Percentiles rank a stretch among this genome's conserved stretches.
Conservation (phyloP, 2,329 filamentous ascomycete species). For the Hypomyces rosellus region DNA sequence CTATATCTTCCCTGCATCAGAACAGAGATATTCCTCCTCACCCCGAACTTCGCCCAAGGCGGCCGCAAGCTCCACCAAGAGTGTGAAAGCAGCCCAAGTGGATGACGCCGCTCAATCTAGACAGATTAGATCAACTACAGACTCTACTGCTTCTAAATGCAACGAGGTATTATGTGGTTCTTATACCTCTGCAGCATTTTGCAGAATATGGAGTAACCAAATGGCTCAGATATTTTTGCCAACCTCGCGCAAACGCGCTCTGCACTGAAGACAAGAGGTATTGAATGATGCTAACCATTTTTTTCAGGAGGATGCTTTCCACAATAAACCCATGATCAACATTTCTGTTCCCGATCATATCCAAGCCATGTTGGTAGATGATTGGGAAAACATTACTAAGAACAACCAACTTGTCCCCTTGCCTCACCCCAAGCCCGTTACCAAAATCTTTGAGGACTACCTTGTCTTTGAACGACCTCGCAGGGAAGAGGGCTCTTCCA, state of each 20-base stretch:
- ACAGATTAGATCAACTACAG: too few relatives aligned
- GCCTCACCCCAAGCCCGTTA: slow-evolving; percentile 69
- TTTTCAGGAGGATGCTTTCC: slow-evolving; percentile 77
- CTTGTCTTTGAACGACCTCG: slow-evolving; percentile 61
- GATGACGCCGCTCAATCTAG: too few relatives aligned
- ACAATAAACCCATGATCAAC: slow-evolving; percentile 76
- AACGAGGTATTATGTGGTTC: too few relatives aligned
- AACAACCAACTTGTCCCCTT: slow-evolving; percentile 84
- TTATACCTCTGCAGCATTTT: too few relatives aligned
- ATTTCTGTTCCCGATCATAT: slow-evolving; percentile 82
- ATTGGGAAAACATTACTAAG: slow-evolving; percentile 98
- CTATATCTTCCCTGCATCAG: neutral
- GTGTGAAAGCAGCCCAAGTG: neutral
- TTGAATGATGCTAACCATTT: neutral
- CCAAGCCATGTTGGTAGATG: slow-evolving; percentile 89
- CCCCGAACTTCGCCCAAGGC: neutral
- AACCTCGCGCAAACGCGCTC: too few relatives aligned
- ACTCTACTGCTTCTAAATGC: too few relatives aligned
- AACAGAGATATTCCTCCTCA: neutral
- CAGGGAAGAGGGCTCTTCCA: slow-evolving; percentile 59
- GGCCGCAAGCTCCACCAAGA: neutral
- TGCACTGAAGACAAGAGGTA: too few relatives aligned
- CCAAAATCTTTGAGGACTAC: slow-evolving; percentile 76
- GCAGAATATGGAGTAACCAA: neutral
- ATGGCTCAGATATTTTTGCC: neutral